Evolutionary conservation across 2,329 filamentous ascomycete species (phyloP).

Genomic region (Microcera coccophila): DNA sequence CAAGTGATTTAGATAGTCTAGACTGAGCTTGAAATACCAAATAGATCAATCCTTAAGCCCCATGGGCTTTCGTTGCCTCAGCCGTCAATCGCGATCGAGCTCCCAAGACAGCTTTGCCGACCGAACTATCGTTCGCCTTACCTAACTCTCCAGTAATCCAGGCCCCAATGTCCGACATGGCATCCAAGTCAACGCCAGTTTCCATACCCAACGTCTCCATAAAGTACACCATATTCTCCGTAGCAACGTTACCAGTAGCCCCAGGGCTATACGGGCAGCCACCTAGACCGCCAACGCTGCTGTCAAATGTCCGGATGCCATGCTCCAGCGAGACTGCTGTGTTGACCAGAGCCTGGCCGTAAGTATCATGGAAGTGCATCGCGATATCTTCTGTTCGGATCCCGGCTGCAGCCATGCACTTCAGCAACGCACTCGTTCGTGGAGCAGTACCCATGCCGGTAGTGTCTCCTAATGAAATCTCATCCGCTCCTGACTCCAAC

Average conservation of each 20-base stretch:
- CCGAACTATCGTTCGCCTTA: slow-evolving; percentile 59
- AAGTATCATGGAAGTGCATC: slow-evolving; percentile 87
- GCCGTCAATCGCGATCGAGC: slow-evolving; percentile 36
- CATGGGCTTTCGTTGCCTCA: slow-evolving; percentile 20
- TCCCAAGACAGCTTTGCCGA: slow-evolving; percentile 62
- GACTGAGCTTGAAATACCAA: background rate
- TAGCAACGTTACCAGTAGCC: slow-evolving; percentile 81
- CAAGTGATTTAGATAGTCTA: background rate
- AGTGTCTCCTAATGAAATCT: slow-evolving; percentile 86
- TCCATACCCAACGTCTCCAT: slow-evolving; percentile 69
- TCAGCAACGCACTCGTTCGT: slow-evolving; percentile 60
- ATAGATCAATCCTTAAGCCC: background rate
- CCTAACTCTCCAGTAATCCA: slow-evolving; percentile 68
- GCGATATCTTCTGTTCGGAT: slow-evolving; percentile 68
- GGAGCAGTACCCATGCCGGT: slow-evolving; percentile 86
- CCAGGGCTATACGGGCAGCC: slow-evolving; percentile 84
- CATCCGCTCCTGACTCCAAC: slow-evolving; percentile 82
- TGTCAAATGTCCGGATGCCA: slow-evolving; percentile 75
- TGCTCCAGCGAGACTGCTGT: slow-evolving; percentile 72
- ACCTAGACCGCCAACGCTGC: slow-evolving; percentile 73
- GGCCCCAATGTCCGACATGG: slow-evolving; percentile 62
- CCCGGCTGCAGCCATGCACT: slow-evolving; percentile 61
- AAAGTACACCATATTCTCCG: slow-evolving; percentile 79
- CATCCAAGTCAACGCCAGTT: slow-evolving; percentile 68
- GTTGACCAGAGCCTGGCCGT: slow-evolving; percentile 81